phyloP scores from a whole-genome alignment of 257 asterid species.

The Mitragyna speciosa region DNA sequence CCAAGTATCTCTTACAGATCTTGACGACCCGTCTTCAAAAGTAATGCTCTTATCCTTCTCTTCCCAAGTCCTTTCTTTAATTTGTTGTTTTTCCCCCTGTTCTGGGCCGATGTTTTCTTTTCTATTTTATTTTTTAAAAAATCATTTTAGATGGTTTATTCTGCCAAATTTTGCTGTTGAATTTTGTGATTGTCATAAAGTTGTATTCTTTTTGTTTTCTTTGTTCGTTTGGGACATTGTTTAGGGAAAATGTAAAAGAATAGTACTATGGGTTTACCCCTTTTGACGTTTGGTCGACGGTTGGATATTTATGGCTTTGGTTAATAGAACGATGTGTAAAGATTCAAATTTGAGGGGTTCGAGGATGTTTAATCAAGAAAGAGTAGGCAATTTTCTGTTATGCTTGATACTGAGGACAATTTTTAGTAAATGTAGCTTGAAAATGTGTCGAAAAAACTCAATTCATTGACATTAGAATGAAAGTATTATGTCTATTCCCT shows the following conservation, averaged over 20 bases:
- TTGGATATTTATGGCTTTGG: not conserved
- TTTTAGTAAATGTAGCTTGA: not conserved
- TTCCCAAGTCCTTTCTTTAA: slow-evolving; percentile 2
- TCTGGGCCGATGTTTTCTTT: not conserved
- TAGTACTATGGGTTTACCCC: not conserved
- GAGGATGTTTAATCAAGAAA: not conserved
- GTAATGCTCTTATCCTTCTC: slow-evolving; percentile 35
- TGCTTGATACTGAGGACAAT: not conserved
- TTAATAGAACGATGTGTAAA: not conserved
- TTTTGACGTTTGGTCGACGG: not conserved
- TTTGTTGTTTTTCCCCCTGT: not conserved
- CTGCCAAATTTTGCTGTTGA: not conserved
- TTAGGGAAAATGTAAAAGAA: not conserved
- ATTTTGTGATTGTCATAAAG: not conserved
- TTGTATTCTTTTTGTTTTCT: not conserved
- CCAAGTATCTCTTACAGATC: slow-evolving; percentile 90
- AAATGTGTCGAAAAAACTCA: not conserved
- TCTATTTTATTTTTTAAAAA: not conserved
- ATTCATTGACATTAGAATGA: not conserved
- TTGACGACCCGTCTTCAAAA: slow-evolving; percentile 71
- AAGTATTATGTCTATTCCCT: not conserved
- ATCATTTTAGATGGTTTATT: not conserved
- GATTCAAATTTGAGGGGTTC: not conserved
- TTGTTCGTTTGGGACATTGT: not conserved
- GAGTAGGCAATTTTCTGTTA: not conserved